Conservation (phyloP, 2,329 filamentous ascomycete genomes). For the Ophiostoma ulmi region DNA sequence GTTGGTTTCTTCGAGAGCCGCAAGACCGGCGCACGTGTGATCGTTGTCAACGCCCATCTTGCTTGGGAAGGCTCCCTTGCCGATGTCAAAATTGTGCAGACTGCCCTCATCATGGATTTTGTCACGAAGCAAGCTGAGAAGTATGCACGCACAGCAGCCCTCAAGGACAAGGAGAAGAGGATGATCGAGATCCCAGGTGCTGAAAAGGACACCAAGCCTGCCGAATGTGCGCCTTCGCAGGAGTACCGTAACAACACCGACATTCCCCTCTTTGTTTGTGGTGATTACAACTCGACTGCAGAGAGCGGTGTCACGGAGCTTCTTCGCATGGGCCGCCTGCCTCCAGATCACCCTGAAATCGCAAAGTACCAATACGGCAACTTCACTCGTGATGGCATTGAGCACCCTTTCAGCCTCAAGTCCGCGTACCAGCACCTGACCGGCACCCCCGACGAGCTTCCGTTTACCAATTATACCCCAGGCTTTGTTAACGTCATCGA, state of each 20-base stretch:
- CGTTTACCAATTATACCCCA: constrained; percentile 95
- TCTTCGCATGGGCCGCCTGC: constrained; percentile 71
- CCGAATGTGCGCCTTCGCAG: constrained; percentile 71
- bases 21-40: constrained; percentile 80
- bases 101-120: constrained; percentile 89
- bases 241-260: constrained; percentile 82
- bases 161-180: constrained; percentile 82
- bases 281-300: constrained; percentile 89
- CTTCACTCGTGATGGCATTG: constrained; percentile 86
- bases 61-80: constrained; percentile 89
- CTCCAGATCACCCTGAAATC: constrained; percentile 74
- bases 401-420: constrained; percentile 88
- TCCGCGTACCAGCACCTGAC: constrained; percentile 81
- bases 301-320: constrained; percentile 90
- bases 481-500: constrained; percentile 90
- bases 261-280: constrained; percentile 85
- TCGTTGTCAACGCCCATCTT: constrained; percentile 89
- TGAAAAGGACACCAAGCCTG: constrained; percentile 45
- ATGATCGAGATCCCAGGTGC: constrained; percentile 42
- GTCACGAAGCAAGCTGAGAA: constrained; percentile 80
- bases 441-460: constrained; percentile 75
- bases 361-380: constrained; percentile 80
- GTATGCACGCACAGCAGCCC: constrained; percentile 72
- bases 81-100: constrained; percentile 95
- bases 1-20: constrained; percentile 91